A percentile compares a stretch with the other conserved stretches of the same genome.
Evolutionary conservation across 768 basidiomycete genomes (phyloP).

Genomic region (Gloeophyllum trabeum): DNA sequence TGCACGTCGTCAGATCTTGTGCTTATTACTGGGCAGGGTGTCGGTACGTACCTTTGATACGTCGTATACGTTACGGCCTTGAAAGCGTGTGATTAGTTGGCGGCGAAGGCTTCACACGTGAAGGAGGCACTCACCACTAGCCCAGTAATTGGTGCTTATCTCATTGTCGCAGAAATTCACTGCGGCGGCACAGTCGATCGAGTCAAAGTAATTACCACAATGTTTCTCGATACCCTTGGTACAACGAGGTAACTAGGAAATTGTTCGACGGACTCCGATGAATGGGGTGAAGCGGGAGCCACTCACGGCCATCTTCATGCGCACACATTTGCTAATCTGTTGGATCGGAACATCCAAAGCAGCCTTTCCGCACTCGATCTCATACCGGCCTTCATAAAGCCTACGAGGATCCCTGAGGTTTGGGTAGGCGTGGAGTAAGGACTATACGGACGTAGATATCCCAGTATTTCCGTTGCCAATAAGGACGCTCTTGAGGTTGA

Average conservation of each 20-base stretch:
- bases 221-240: slow-evolving; percentile 38
- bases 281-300: slow-evolving; percentile 1
- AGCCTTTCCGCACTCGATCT: slow-evolving; percentile 37
- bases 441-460: slow-evolving; percentile 27
- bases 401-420: slow-evolving; percentile 9
- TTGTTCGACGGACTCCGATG: background rate
- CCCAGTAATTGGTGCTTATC: slow-evolving; percentile 30
- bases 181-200: slow-evolving; percentile 57
- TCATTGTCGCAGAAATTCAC: slow-evolving; percentile 51
- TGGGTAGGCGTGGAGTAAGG: slow-evolving; percentile 2
- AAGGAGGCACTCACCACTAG: no score
- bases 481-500: slow-evolving; percentile 64
- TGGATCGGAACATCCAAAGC: slow-evolving; percentile 41
- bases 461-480: slow-evolving; percentile 68
- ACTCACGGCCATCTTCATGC: slow-evolving; percentile 48
- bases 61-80: slow-evolving; percentile 44
- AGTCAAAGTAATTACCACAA: slow-evolving; percentile 60
- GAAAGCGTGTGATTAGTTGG: no score
- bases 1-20: slow-evolving; percentile 1
- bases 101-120: slow-evolving; percentile 16
- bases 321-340: slow-evolving; percentile 31
- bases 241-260: slow-evolving; percentile 53
- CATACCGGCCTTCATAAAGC: slow-evolving; percentile 30
- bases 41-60: slow-evolving; percentile 32
- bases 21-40: background rate